Base-by-base conservation (phyloP, 108 stramenopile genomes). In the Nannochloropsis gaditana region DNA sequence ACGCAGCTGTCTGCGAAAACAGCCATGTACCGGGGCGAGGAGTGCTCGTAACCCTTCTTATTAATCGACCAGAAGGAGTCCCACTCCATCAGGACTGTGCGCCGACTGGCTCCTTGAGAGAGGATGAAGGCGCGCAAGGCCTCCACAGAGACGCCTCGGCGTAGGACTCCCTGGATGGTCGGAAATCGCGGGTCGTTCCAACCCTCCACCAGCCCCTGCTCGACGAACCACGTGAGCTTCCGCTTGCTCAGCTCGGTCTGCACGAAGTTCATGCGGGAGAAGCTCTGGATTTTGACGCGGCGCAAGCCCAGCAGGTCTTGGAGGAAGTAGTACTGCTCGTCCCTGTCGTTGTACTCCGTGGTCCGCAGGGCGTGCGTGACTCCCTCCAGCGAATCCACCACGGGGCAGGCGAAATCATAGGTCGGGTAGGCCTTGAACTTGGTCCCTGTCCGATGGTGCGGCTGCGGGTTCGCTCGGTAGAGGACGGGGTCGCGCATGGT, bases 121-220 rank as follows among this genome's bases (percentile, higher is more conserved):
- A 31, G 21, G 19, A 85, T 82, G 92, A 97, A 99, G 31, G 84
- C 87, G 44, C 94, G 91, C 41, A 99, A 92, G 3, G 97, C 96
- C 44, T 91, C 83, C 15, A 98, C 88, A 81, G 94, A 89, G 82
- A 99, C 92, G 79, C 99, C 99, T 9, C 97, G 93, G 82, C 97
- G 94, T 9, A 95, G 88, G 5, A 97, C 95, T 82, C 97, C 91
- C 43, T 97, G 93, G 11, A 99, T 94, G 8, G 99, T 99, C 82
- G 99, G 99, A 90, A 99, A 96, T 9, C 97, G 94, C 17, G 99
- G 95, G 91, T 99, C 99, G 90, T 95, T 94, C 99, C 99, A 99
- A 80, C 97, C 97, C 47, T 95, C 93, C 9, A 99, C 99, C 43
- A 91, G 84, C 0, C 95, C 94, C 44, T 96, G 90, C 44, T 98